phyloP scores from a whole-genome alignment of 306 rosid genomes.

The Gastrolobium villosum region DNA sequence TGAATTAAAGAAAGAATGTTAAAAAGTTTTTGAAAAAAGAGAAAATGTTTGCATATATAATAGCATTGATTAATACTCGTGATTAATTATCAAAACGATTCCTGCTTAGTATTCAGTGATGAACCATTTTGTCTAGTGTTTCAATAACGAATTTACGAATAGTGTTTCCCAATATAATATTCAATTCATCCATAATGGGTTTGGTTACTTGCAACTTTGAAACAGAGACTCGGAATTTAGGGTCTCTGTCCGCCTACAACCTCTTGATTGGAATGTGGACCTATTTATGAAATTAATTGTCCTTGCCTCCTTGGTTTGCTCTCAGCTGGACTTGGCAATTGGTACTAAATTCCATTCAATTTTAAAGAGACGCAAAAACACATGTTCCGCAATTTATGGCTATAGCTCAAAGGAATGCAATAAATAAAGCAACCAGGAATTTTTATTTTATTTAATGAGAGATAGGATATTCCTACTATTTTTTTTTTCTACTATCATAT shows the following conservation, averaged over 20 bases:
- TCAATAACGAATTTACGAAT: background rate
- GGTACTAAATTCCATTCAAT: slow-evolving; percentile 12
- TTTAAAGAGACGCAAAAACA: slow-evolving; percentile 26
- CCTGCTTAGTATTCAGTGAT: slow-evolving; percentile 25
- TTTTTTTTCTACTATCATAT: too few species aligned
- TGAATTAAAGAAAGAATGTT: too few species aligned
- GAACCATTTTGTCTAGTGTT: background rate
- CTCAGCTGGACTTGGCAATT: background rate
- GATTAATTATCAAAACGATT: background rate
- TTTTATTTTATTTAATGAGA: too few species aligned
- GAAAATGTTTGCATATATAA: too few species aligned
- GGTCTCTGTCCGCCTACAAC: slow-evolving; percentile 26
- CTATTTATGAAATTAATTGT: background rate
- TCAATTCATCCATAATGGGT: background rate
- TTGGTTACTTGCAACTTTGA: background rate
- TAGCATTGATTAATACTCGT: background rate
- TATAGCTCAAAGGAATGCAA: background rate
- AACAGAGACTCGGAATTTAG: slow-evolving; percentile 18
- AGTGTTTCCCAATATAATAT: background rate
- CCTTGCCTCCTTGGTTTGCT: background rate
- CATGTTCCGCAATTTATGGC: slow-evolving; percentile 10
- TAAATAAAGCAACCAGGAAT: background rate
- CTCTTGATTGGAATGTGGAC: slow-evolving; percentile 20
- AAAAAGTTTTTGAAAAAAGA: too few species aligned
- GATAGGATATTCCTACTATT: too few species aligned